Conservation (phyloP, 305 asterid species). For the Fraxinus greggii region DNA sequence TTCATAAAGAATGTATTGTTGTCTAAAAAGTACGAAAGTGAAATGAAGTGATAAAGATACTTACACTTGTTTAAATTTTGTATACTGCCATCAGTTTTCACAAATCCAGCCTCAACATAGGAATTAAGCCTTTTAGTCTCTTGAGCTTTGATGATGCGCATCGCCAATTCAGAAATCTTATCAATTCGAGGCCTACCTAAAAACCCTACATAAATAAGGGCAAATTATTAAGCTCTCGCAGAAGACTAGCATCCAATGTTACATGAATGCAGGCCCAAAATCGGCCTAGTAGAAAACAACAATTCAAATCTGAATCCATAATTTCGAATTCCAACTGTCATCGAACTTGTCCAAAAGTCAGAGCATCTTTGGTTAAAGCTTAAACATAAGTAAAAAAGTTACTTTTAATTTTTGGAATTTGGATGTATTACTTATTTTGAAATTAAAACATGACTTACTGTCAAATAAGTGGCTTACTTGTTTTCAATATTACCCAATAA, state of each 20-base stretch:
- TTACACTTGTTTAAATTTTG: constrained; percentile 66
- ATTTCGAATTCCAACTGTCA: not conserved
- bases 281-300: constrained; percentile 2
- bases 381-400: not conserved
- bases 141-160: constrained; percentile 51
- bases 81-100: constrained; percentile 42
- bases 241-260: not conserved
- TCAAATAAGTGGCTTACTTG: not conserved
- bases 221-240: not conserved
- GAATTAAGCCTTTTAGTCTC: constrained; percentile 54
- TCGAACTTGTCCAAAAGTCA: not conserved
- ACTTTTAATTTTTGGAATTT: not conserved
- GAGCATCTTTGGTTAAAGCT: not conserved
- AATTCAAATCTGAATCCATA: not conserved
- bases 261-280: constrained; percentile 1
- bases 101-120: constrained; percentile 65
- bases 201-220: constrained; percentile 40
- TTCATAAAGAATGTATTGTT: not conserved
- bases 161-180: constrained; percentile 44
- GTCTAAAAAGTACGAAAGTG: not conserved
- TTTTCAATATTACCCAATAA: not conserved
- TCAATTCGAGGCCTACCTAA: constrained; percentile 47
- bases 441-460: not conserved
- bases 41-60: constrained; percentile 24
- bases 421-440: not conserved